Conservation (phyloP, 805 yeast species). For the Sporopachydermia lactativora region DNA sequence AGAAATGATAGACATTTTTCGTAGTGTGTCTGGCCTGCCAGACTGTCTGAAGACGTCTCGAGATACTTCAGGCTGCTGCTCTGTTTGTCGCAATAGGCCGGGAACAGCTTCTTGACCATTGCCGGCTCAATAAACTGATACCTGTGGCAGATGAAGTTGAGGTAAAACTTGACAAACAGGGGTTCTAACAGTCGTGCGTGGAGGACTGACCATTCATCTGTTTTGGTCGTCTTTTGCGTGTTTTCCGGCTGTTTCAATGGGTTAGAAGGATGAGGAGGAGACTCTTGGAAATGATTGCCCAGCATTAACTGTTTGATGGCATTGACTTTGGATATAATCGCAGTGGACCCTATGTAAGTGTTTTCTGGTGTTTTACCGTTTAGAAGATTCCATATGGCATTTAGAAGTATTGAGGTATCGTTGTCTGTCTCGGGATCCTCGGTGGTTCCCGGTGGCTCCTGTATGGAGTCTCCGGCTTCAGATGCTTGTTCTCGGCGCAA, state of each 20-base stretch:
- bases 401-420: conserved; percentile 6
- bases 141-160: conserved; percentile 8
- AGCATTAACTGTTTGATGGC: conserved; percentile 13
- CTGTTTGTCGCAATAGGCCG: conserved; percentile 4
- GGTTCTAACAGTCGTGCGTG: neutral
- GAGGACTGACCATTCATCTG: neutral
- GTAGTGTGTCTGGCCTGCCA: conserved; percentile 3
- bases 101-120: conserved; percentile 7
- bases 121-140: conserved; percentile 9
- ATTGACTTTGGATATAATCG: conserved; percentile 16
- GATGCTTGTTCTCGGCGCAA: neutral
- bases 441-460: neutral
- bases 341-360: conserved; percentile 14
- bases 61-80: too few species aligned
- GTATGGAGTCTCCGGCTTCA: too few species aligned
- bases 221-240: too few species aligned
- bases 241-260: neutral
- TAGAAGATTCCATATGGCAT: conserved; percentile 8
- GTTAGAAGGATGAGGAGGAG: neutral
- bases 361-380: conserved; percentile 8
- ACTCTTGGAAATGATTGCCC: neutral
- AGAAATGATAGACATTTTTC: conserved; percentile 6
- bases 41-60: neutral
- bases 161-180: conserved; percentile 4
- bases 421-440: neutral